Evolutionary conservation across 805 yeast species (phyloP).

Genomic region (Wickerhamomyces hampshirensis): DNA sequence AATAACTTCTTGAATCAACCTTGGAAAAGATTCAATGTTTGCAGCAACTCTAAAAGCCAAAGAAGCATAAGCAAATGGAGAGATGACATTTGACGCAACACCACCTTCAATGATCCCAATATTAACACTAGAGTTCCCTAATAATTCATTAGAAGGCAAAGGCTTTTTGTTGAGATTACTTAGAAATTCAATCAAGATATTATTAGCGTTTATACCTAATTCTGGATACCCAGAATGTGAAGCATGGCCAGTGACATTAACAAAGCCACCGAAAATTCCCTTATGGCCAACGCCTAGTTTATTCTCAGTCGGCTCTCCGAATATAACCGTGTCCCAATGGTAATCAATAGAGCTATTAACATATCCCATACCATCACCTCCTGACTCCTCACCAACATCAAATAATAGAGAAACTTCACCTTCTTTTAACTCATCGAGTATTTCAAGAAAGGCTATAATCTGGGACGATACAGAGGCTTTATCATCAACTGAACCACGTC

Average conservation of each 20-base stretch:
- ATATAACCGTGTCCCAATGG: constrained; percentile 52
- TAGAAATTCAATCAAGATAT: constrained; percentile 46
- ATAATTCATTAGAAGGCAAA: constrained; percentile 43
- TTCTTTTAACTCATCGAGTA: constrained; percentile 36
- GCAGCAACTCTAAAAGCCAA: constrained; percentile 48
- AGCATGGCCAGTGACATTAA: constrained; percentile 45
- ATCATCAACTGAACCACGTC: constrained; percentile 64
- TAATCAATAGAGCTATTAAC: constrained; percentile 37
- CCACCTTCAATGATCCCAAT: constrained; percentile 54
- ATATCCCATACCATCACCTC: constrained; percentile 52
- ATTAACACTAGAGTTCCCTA: constrained; percentile 57
- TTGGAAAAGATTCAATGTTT: constrained; percentile 32
- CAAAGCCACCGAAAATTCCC: constrained; percentile 39
- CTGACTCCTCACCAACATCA: constrained; percentile 62
- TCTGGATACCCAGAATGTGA: constrained; percentile 67
- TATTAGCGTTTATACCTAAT: constrained; percentile 55
- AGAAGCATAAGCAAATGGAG: constrained; percentile 46
- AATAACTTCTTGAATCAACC: constrained; percentile 29
- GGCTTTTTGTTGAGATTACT: constrained; percentile 34
- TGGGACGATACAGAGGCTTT: constrained; percentile 63
- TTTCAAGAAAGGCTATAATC: constrained; percentile 43
- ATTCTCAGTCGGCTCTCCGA: constrained; percentile 69
- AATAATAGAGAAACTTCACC: constrained; percentile 53
- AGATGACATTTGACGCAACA: constrained; percentile 60
- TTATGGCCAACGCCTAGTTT: constrained; percentile 66